Evolutionary conservation across 192 early-diverging fungal species (phyloP), one percentile per base, ranked within the genome.

Genomic region (Jimgerdemannia lactiflua): DNA sequence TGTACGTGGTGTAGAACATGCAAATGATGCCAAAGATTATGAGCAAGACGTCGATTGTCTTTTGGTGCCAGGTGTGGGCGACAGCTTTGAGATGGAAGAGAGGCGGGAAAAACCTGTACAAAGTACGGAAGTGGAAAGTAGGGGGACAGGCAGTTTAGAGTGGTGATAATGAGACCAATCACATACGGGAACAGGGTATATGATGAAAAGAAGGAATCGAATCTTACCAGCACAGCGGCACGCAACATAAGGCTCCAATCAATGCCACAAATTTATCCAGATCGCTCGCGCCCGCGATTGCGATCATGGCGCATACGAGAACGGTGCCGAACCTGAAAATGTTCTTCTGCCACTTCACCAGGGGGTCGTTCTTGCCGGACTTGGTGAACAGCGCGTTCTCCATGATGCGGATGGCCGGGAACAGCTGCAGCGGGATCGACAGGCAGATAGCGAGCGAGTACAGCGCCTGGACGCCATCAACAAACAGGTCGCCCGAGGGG

Each of bases 191-290:
- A 59, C 6, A 54, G 49, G 14, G 14, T 59, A 59, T 59, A 59
- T 10, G 14, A 14, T 59, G 49, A 59, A 59, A 59, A 59, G 78
- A 59, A 10, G 0, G 49, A 59, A 10, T 6, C 49, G 49, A 59
- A 14, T 59, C 49, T 59, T 59, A 59, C 49, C 96, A 96, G 73
- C 89, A 90, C 69, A 92, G 79, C 39, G 91, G 91, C 54, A 88
- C 84, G 69, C 87, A 93, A 1, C 92, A 90, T 65, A 94, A 87
- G 71, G 89, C 91, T 3, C 96, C 95, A 43, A 97, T 89, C 39
- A 97, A 87, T 17, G 92, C 90, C 40, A 97, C 95, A 82, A 95
- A 93, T 77, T 94, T 93, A 79, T 97, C 95, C n/a, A 97, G 84
- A 76, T 94, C 88, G 68, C 88, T 87, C 11, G 87, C 85, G 9